Base-by-base conservation (phyloP, 2,329 filamentous ascomycete species). In the Aspergillus sp. region DNA sequence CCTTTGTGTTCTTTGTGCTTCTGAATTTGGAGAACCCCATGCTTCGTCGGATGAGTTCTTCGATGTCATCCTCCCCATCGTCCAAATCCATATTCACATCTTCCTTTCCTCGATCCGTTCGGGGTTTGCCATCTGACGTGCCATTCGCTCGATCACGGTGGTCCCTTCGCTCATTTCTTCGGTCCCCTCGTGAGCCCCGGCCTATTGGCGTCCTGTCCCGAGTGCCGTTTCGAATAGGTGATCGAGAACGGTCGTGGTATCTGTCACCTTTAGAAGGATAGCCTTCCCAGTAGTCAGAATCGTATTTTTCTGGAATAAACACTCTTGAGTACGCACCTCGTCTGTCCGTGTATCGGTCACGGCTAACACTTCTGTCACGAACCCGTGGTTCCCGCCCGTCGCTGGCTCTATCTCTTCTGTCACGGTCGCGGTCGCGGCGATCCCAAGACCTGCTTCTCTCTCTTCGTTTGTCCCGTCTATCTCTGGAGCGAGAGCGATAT, bases 21-120 rank as follows among this genome's bases (percentile, higher is more conserved):
- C 87, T 88, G 76, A 98, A 99, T 1, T 83, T 85, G 17, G 86
- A 86, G 70, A 99, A 97, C 2, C 95, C 95, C 90, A 99, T 93
- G 79, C 93, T 86, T 50, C 88, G 87, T 66, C 87, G 82, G 89
- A 98, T 93, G 59, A 85, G 84, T 55, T 83, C 85, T 70, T 89
- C 80, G 51, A 87, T 86, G 61, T 88, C 87, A 61, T 93, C 89
- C 56, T 82, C 76, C 41, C 83, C 77, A 9, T 78, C 77, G 9
- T 84, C 82, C 15, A 82, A 79, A 34, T 74, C 70, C 53, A 74
- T 53, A 9, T 71, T 71, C 70, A 73, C 66, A 64, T 68, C 61
- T 64, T 73, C 73, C 64, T 73, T 61, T 54, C 65, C 54, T 61
- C 70, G 64, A 17, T 52, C 58, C 7, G 55, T 6, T 55, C 39